Evolutionary conservation across 2,329 filamentous ascomycete genomes (phyloP), one percentile per base, ranked within the genome.

Genomic region (Claviceps capensis): DNA sequence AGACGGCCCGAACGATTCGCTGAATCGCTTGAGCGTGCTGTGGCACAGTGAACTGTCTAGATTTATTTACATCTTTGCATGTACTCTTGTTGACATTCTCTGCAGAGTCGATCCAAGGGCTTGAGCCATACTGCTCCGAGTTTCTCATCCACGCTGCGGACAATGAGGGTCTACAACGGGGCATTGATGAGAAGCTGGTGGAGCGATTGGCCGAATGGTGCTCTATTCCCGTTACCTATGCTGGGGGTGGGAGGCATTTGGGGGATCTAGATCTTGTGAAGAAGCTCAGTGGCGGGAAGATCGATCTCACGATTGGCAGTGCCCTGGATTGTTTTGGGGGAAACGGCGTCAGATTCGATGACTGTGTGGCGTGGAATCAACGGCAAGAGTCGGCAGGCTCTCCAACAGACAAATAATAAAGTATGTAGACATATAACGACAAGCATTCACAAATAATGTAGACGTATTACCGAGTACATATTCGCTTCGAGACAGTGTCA

Each of bases 61-160:
- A 8, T 9, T 8, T 1, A 19, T 9, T 19, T 34, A 16, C 14
- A 19, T 42, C 14, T 26, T n/a, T 26, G 5, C 22, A 7, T 23
- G 13, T 44, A 6, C 13, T 14, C 17, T 30, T 17, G 19, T 47
- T 47, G n/a, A 47, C 44, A 34, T 26, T 17, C 13, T 13, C 26
- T 16, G n/a, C 62, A 94, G 91, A 86, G 58, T 86, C 86, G 5
- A 94, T 97, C 62, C 74, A 76, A 52, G 72, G 79, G 42, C 78
- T 97, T 23, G 88, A 95, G 62, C 89, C 89, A 5, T 93, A 93
- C 69, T 97, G 93, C 72, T 88, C 86, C 56, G 93, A 98, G 67
- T 97, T 98, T 63, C 78, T 98, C 51, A 93, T 98, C 63, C 93
- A 98, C 66, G 93, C 93, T 16, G 93, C 93, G 43, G 93, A 98